Evolutionary conservation across 768 basidiomycete species (phyloP), one percentile per base, ranked within the genome.

Genomic region (Chalciporus sphaerocephalus): DNA sequence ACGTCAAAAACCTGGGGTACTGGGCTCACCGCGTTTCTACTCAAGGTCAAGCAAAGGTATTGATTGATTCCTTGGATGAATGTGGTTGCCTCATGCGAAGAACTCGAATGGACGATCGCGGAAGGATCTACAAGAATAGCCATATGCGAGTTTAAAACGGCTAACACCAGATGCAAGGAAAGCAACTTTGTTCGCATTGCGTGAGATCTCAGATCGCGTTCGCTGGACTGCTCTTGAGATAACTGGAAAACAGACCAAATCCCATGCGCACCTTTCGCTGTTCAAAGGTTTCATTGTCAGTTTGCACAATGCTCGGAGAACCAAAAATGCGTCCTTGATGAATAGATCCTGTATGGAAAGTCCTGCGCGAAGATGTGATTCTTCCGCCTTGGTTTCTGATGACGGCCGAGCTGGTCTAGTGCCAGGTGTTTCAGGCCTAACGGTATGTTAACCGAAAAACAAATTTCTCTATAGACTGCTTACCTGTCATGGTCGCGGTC

Each of bases 1-100:
- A 93, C 83, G 62, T 99, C 96, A 65, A 99, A 99, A 12, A 99
- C 94, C 65, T 95, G 94, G 2, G 87, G 86, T 6, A 98, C 92
- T 3, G 93, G 83, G 64, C 90, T 92, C 50, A 97, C 89, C 38
- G 94, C 94, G 61, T 98, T 99, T 44, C 96, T 79, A 55, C 92
- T 96, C 55, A 99, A 68, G 52, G 85, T 86, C 46, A 96, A 69
- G 62, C 94, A 97, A 35, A 99, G 79, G 69, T 98, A 97, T 62
- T 97, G 95, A 60, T 92, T 97, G 52, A 93, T 80, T 13, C 92
- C 94, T 62, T 97, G 92, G 42, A 91, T 75, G 65, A 99, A 96
- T 2, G 81, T 81, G 4, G 87, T 94, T 11, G 87, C 85, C 53
- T 97, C 94, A 54, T 85, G 76, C 1, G 87, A 85, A 16, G 91